These are phyloP conservation scores for Trypanosoma melophagium DNA, from an alignment of 208 protist species.

Conservation along the genomic window DNA sequence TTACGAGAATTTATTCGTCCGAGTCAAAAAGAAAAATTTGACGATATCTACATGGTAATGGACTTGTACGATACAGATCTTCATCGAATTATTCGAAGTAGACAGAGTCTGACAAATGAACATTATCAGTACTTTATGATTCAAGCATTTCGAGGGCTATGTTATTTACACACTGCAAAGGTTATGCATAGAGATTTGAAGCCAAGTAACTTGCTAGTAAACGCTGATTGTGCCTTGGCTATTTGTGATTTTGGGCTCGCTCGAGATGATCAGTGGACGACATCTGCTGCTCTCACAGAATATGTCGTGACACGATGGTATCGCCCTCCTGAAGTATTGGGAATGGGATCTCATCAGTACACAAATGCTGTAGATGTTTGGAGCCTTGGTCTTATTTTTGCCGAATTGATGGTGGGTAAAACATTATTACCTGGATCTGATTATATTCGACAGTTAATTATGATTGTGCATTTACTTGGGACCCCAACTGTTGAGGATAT, in stretches of 20 bases:
- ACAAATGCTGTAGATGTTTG: slow-evolving; percentile 96
- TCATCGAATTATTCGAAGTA: slow-evolving; percentile 95
- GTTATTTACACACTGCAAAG: slow-evolving; percentile 96
- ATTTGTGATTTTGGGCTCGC: slow-evolving; percentile 94
- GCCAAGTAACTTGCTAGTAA: slow-evolving; percentile 95
- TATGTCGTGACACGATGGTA: slow-evolving; percentile 99
- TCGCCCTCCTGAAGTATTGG: slow-evolving; percentile 98
- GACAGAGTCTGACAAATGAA: slow-evolving; percentile 94
- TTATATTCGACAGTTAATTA: slow-evolving; percentile 83
- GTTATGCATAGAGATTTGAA: slow-evolving; percentile 97
- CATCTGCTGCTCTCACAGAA: slow-evolving; percentile 86
- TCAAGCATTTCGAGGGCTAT: slow-evolving; percentile 95
- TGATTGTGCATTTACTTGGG: slow-evolving; percentile 84
- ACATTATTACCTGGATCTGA: slow-evolving; percentile 93
- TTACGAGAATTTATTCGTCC: slow-evolving; percentile 88
- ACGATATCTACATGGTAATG: slow-evolving; percentile 90
- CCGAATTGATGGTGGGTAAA: slow-evolving; percentile 97
- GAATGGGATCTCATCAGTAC: slow-evolving; percentile 90
- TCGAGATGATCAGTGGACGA: slow-evolving; percentile 71
- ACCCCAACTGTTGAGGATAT: slow-evolving; percentile 75
- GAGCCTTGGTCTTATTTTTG: slow-evolving; percentile 97
- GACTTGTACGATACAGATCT: slow-evolving; percentile 97
- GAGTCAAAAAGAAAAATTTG: slow-evolving; percentile 59
- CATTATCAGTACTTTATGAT: slow-evolving; percentile 99
- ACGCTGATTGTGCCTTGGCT: slow-evolving; percentile 93